Base-by-base conservation (phyloP, 345 rosid genomes). In the Hypericum perforatum region DNA sequence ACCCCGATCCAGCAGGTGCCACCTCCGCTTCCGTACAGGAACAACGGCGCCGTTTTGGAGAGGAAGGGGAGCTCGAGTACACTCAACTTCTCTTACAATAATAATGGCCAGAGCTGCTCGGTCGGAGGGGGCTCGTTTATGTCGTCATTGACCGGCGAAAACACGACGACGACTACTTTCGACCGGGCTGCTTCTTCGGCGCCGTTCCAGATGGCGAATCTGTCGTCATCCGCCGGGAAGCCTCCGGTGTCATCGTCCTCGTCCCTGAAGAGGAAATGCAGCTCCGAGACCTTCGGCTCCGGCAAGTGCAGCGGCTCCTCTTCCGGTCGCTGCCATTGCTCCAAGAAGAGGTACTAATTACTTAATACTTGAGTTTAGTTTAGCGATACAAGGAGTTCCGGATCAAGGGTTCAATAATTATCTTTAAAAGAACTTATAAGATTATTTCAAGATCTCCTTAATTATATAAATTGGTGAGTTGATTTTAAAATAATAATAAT, bases 1-100 rank as follows among this genome's bases (percentile, higher is more conserved):
- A 71, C 82, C 32, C 85, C 90, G 78, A 83, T 88, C 75, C 96
- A 79, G 76, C 85, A 79, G 71, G 58, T 81, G 53, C 81, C 77
- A 32, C 76, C 81, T 3, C 45, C 49, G 7, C 51, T 66, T 7
- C 49, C 14, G 16, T 16, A 46, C 16, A 13, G 7, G 62, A 22
- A 12, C 62, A 42, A 46, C 56, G 11, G 38, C 37, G 36, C 44
- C 39, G 7, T 42, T 42, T 59, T 49, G 81, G 32, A 82, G 56
- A 58, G 78, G 59, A 84, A 72, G 61, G 89, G 78, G 58, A 71
- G 82, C 12, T 62, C 82, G 5, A 37, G 78, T 3, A 80, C 89
- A 6, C 77, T 91, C 11, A 86, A 78, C 45, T 85, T 91, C 62
- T 79, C 94, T 0, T 77, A 81, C 32, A 22, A 22, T 4, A 22